phyloP scores from a whole-genome alignment of 495 filamentous ascomycete genomes.

The Clavariopsis aquatica region DNA sequence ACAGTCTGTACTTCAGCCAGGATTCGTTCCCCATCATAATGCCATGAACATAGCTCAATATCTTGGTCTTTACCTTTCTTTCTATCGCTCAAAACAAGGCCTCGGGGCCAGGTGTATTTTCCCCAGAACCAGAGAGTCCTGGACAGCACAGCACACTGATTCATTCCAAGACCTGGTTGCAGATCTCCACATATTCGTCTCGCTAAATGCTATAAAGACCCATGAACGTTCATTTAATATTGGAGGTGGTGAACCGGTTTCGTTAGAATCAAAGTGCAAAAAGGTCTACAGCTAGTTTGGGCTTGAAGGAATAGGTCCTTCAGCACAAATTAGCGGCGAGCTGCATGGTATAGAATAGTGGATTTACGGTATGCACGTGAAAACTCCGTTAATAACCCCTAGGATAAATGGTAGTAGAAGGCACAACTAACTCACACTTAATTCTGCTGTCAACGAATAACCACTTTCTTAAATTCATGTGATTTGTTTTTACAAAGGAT shows the following conservation, averaged over 20 bases:
- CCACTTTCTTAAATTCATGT: no score
- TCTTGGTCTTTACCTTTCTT: background rate
- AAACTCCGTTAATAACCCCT: no score
- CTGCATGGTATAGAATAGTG: no score
- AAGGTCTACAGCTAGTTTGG: background rate
- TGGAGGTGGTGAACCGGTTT: background rate
- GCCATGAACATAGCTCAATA: background rate
- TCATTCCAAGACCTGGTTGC: background rate
- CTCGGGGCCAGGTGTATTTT: background rate
- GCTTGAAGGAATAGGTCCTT: background rate
- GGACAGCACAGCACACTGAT: background rate
- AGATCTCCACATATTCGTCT: background rate
- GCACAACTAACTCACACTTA: no score
- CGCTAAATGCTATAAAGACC: background rate
- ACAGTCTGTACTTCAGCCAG: no score
- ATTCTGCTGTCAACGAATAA: no score
- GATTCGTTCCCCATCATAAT: background rate
- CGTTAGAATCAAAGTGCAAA: background rate
- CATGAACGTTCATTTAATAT: background rate
- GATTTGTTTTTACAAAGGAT: no score
- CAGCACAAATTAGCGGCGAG: background rate
- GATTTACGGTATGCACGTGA: no score
- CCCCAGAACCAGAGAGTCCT: background rate
- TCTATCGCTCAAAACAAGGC: background rate
- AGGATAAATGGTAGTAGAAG: no score